A percentile compares a stretch with the other conserved stretches of the same genome.
These are phyloP conservation scores for Omphalea diandra DNA, from an alignment of 441 rosid genomes.

Conservation along the genomic window DNA sequence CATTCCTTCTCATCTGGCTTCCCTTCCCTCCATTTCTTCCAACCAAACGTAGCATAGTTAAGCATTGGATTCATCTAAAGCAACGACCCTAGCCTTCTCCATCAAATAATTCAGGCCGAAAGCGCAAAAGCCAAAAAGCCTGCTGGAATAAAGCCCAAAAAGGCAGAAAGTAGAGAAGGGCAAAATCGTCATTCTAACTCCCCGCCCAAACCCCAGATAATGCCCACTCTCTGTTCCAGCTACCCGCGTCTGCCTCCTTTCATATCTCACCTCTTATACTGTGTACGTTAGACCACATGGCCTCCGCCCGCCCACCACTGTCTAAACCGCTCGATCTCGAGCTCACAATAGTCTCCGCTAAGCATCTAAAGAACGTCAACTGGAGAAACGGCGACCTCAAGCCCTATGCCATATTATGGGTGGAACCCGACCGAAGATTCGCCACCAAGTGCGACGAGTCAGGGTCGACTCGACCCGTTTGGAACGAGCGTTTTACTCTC, in stretches of 20 bases:
- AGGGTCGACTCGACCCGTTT: slow-evolving; percentile 55
- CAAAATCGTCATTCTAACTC: neutral
- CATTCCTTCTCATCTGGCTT: no score
- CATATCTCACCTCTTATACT: neutral
- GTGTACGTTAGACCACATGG: slow-evolving; percentile 28
- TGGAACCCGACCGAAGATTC: slow-evolving; percentile 46
- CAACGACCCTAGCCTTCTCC: no score
- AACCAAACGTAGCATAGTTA: no score
- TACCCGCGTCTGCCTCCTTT: no score
- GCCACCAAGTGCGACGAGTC: slow-evolving; percentile 60
- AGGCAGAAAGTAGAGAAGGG: neutral
- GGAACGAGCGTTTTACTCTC: slow-evolving; percentile 58
- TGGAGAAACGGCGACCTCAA: slow-evolving; percentile 71
- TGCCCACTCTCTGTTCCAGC: no score
- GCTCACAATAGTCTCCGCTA: slow-evolving; percentile 58
- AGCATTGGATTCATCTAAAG: no score
- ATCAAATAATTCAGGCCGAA: no score
- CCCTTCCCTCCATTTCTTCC: no score
- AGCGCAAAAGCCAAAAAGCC: no score
- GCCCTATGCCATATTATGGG: slow-evolving; percentile 69
- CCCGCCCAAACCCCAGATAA: neutral
- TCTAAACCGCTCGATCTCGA: slow-evolving; percentile 38
- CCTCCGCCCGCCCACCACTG: slow-evolving; percentile 34
- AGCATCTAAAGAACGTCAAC: slow-evolving; percentile 75
- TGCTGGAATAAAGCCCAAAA: no score